Conservation (phyloP, 225 moss, liverwort and hornwort species). For the Antitrichia curtipendula region DNA sequence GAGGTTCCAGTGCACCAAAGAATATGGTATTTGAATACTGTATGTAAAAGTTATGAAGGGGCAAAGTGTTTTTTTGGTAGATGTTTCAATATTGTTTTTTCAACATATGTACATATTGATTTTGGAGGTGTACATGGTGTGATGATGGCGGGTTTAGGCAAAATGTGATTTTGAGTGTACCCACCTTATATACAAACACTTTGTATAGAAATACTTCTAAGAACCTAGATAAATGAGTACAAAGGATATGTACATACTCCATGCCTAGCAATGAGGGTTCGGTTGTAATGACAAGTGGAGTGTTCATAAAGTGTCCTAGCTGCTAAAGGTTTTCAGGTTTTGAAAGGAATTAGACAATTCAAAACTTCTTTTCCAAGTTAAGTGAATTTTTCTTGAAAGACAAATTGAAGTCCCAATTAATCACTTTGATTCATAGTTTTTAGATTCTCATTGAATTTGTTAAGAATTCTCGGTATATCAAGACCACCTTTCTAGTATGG, state of each 20-base stretch:
- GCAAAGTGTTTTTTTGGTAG: not conserved
- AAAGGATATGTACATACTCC: not conserved
- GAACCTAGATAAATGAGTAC: not conserved
- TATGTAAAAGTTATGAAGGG: not conserved
- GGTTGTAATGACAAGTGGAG: rapidly evolving
- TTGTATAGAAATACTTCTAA: not conserved
- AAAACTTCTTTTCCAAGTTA: not conserved
- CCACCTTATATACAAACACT: too few relatives aligned
- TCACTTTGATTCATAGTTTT: not conserved
- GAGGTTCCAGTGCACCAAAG: not conserved
- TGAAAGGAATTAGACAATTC: not conserved
- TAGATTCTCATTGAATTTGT: not conserved
- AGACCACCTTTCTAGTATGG: not conserved
- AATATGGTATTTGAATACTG: rapidly evolving
- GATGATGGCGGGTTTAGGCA: too few relatives aligned
- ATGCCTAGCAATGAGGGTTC: too few relatives aligned
- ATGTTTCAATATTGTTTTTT: not conserved
- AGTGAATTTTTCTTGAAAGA: not conserved
- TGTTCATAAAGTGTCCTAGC: not conserved
- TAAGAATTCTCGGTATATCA: not conserved
- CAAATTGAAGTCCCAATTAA: rapidly evolving
- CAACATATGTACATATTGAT: not conserved
- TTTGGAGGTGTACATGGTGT: not conserved
- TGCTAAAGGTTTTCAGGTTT: not conserved
- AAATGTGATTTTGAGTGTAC: rapidly evolving